A percentile compares a stretch with the other conserved stretches of the same genome.
phyloP scores from a whole-genome alignment of 345 rosid genomes.

The Erysimum cheiranthoides region DNA sequence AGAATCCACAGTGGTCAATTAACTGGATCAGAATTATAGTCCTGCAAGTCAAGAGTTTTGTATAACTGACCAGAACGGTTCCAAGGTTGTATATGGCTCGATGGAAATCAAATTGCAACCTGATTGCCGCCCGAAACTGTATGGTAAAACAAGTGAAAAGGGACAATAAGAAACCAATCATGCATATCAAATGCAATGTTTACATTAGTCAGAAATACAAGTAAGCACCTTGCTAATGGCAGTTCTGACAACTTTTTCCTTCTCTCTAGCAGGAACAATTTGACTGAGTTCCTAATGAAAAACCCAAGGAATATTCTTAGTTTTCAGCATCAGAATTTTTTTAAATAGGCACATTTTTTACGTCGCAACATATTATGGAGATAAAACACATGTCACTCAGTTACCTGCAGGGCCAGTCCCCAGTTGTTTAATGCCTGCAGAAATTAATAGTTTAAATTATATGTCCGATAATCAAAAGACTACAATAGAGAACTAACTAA shows the following conservation, averaged over 20 bases:
- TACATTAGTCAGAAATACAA: conserved; percentile 39
- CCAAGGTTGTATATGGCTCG: conserved; percentile 99
- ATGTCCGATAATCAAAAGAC: conserved; percentile 18
- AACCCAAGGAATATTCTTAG: conserved; percentile 23
- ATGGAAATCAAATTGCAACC: conserved; percentile 94
- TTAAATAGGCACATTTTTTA: conserved; percentile 7
- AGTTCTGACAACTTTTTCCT: conserved; percentile 86
- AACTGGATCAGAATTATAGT: background rate
- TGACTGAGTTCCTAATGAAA: conserved; percentile 87
- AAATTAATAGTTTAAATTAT: conserved; percentile 33
- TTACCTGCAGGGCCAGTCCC: conserved; percentile 98
- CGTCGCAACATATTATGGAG: conserved; percentile 23
- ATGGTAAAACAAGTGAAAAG: conserved; percentile 30
- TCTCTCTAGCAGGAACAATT: conserved; percentile 94
- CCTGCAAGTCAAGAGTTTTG: conserved; percentile 1
- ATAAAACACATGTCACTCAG: conserved; percentile 12
- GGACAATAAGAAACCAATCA: conserved; percentile 3
- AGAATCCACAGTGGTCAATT: conserved; percentile 1
- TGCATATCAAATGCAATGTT: conserved; percentile 39
- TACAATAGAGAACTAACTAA: conserved; percentile 16
- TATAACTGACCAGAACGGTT: conserved; percentile 84
- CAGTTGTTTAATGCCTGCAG: conserved; percentile 95
- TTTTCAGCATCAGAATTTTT: background rate
- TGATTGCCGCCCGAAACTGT: conserved; percentile 97
- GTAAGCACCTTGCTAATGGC: conserved; percentile 91